phyloP scores from a whole-genome alignment of 495 filamentous ascomycete genomes.

The Daldinia loculata region DNA sequence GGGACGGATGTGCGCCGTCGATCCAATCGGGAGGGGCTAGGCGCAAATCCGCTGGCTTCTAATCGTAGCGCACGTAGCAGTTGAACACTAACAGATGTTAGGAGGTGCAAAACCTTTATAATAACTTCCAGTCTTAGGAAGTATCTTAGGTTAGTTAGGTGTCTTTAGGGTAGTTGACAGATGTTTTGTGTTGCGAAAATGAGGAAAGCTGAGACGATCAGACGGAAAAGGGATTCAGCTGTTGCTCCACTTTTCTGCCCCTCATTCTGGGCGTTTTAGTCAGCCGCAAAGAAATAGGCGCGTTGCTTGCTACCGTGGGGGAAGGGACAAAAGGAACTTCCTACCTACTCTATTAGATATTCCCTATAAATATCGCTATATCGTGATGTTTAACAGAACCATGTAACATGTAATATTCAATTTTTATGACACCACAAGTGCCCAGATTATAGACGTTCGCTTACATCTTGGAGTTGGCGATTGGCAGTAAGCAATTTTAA shows the following conservation, averaged over 20 bases:
- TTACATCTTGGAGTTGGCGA: not conserved
- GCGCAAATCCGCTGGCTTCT: not conserved
- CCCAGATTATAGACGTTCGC: too few relatives aligned
- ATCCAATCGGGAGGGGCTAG: conserved; percentile 1
- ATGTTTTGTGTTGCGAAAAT: conserved; percentile 15
- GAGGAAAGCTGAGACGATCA: conserved; percentile 28
- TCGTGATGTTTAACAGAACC: too few relatives aligned
- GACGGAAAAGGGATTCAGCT: conserved; percentile 15
- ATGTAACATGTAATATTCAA: too few relatives aligned
- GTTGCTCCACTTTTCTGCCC: conserved; percentile 26
- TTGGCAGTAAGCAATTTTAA: too few relatives aligned
- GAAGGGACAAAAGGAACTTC: not conserved
- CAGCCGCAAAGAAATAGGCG: conserved; percentile 7
- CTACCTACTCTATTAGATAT: too few relatives aligned
- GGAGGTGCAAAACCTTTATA: not conserved
- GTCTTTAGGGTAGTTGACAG: conserved; percentile 8
- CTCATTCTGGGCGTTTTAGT: conserved; percentile 26
- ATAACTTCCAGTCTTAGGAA: not conserved
- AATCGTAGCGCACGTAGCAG: conserved; percentile 3
- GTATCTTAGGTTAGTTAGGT: not conserved
- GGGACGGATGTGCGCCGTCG: conserved; percentile 3
- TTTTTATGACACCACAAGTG: too few relatives aligned
- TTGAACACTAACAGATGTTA: not conserved
- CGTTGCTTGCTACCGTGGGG: conserved; percentile 13
- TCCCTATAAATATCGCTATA: too few relatives aligned